phyloP scores from a whole-genome alignment of 768 basidiomycete genomes.

The Termitomyces sp. region DNA sequence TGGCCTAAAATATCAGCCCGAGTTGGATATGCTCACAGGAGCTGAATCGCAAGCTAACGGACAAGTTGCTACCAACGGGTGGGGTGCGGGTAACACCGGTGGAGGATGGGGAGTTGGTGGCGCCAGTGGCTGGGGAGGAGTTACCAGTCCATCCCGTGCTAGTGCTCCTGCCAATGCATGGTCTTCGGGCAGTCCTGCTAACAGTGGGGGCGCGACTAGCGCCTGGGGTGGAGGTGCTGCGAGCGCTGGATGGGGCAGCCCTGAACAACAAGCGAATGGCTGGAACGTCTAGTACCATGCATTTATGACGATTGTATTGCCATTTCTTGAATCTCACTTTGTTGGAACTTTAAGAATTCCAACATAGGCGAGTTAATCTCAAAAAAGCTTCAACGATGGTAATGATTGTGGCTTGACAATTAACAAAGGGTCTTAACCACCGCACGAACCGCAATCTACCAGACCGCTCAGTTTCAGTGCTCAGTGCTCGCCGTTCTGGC shows the following conservation, averaged over 20 bases:
- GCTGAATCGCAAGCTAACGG: slow-evolving; percentile 30
- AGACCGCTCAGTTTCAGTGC: too few relatives aligned
- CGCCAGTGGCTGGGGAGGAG: slow-evolving; percentile 18
- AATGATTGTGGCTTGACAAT: not conserved
- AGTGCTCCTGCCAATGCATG: slow-evolving; percentile 20
- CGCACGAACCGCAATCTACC: too few relatives aligned
- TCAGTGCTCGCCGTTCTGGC: too few relatives aligned
- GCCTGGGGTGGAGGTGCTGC: slow-evolving; percentile 31
- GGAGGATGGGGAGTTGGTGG: slow-evolving; percentile 5
- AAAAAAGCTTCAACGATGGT: not conserved
- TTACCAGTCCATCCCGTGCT: slow-evolving; percentile 21
- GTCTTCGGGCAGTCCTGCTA: slow-evolving; percentile 18
- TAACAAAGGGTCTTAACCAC: not conserved
- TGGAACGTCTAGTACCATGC: slow-evolving; percentile 38
- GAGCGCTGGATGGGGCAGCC: slow-evolving; percentile 44
- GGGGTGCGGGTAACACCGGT: slow-evolving; percentile 15
- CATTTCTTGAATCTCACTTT: not conserved
- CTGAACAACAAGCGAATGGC: slow-evolving; percentile 43
- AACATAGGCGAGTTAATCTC: not conserved
- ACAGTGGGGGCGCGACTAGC: slow-evolving; percentile 16
- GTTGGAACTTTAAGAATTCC: not conserved
- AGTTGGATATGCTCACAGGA: slow-evolving; percentile 45
- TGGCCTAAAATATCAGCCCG: slow-evolving; percentile 60
- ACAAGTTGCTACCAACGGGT: slow-evolving; percentile 15
- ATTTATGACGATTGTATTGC: not conserved